Evolutionary conservation across 139 green algal species (phyloP), one percentile per base, ranked within the genome.

Genomic region (Chlorella sorokiniana): DNA sequence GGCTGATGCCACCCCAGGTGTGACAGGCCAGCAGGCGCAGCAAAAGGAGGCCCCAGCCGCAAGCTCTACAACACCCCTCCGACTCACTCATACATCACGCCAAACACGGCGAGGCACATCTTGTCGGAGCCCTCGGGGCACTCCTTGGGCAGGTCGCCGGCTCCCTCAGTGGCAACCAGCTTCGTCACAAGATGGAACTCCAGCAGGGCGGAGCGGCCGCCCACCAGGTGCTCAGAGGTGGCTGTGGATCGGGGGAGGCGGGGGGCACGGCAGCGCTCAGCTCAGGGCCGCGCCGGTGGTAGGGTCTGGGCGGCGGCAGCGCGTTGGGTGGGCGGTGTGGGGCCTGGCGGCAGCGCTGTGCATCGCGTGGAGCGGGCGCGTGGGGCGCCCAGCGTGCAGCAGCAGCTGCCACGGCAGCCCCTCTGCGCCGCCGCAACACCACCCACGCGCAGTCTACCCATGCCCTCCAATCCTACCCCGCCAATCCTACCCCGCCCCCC

Each of bases 131-230:
- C 52, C 0, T 79, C 33, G n/a, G 59, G 74, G 74, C 78, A 76
- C 65, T 86, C 56, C 45, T 67, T 70, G 54, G 68, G 84, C 79
- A 81, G 59, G 54, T 4, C 16, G n/a, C n/a, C n/a, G 25, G 6
- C 25, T 48, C 65, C 72, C 31, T 8, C 27, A 51, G 42, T 76
- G 29, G 31, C 1, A 3, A 81, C 45, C 59, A 83, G 67, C 73
- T 37, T 35, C 22, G 84, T 83, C 76, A 82, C 80, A 61, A 52
- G 33, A 33, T 86, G 67, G 25, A 86, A 81, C 41, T 88, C 79
- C 48, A 88, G 51, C 84, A 84, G 31, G 33, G 51, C 27, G 35
- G 42, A 64, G 29, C 35, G 18, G 51, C 72, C 52, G 31, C 18
- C 38, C 33, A 79, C 29, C 20, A 79, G 51, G 51, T 75, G 68